Percentiles rank a stretch among this genome's conserved stretches.
Conservation (phyloP, 306 rosid genomes). For the Betula pendula region DNA sequence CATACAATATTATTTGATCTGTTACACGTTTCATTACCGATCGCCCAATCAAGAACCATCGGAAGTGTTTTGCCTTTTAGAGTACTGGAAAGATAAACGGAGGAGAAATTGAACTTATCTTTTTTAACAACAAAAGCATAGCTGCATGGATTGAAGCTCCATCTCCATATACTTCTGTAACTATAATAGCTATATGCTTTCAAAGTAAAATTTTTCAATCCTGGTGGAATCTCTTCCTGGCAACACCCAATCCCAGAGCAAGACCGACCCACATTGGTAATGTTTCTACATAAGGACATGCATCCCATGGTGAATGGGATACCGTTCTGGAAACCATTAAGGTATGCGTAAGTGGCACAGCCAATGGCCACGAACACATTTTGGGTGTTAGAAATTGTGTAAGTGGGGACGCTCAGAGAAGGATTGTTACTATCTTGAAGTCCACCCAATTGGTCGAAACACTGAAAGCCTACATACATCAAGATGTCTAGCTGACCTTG, state of each 20-base stretch:
- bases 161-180: background rate
- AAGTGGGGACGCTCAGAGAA: accelerated
- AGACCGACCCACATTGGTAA: background rate
- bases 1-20: background rate
- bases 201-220: background rate
- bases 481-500: too few species aligned
- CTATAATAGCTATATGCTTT: background rate
- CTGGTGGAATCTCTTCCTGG: conserved; percentile 11
- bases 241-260: conserved; percentile 30
- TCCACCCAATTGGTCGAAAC: too few species aligned
- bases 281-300: background rate
- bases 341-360: conserved; percentile 25
- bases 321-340: background rate
- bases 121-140: conserved; percentile 20
- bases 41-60: conserved; percentile 17
- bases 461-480: background rate
- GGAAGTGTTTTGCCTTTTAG: background rate
- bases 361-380: conserved; percentile 32
- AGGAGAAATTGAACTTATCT: conserved; percentile 3
- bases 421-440: too few species aligned
- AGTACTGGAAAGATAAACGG: background rate
- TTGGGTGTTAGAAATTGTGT: conserved; percentile 12
- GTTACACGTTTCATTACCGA: conserved; percentile 1
- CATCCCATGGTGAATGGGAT: background rate
- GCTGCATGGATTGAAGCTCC: conserved; percentile 25